Percentiles rank a stretch among this genome's conserved stretches.
Conservation (phyloP, 1,139 yeast species). For the Yamadazyma jaroonii region DNA sequence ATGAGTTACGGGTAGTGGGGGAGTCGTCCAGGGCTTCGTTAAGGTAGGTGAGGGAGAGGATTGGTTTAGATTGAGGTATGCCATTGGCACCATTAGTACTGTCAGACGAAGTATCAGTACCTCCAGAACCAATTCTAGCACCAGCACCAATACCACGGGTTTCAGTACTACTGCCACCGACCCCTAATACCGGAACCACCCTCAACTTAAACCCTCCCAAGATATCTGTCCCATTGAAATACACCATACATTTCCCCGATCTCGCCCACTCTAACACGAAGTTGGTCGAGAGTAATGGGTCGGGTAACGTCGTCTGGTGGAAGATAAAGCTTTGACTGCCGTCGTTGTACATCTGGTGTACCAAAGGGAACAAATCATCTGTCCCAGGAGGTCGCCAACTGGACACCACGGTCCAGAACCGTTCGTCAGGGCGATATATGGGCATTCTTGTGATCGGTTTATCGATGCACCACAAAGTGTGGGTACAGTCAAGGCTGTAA, state of each 20-base stretch:
- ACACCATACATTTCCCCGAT: conserved; percentile 35
- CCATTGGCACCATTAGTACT: too few relatives aligned
- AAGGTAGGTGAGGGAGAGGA: too few relatives aligned
- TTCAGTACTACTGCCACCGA: conserved; percentile 4
- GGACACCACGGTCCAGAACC: conserved; percentile 31
- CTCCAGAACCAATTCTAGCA: too few relatives aligned
- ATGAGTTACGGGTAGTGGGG: conserved; percentile 4
- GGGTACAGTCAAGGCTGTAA: conserved; percentile 39
- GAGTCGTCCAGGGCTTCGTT: too few relatives aligned
- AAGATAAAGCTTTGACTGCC: conserved; percentile 30
- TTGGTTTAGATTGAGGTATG: too few relatives aligned
- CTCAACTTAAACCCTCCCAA: conserved; percentile 31
- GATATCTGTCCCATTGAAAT: conserved; percentile 22
- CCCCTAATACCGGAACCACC: conserved; percentile 26
- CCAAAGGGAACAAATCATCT: conserved; percentile 17
- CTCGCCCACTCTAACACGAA: conserved; percentile 30
- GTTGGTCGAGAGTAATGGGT: conserved; percentile 13
- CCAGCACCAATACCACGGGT: too few relatives aligned
- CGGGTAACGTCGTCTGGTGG: conserved; percentile 21
- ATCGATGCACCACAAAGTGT: conserved; percentile 28
- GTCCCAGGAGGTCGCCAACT: conserved; percentile 12
- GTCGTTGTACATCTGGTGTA: conserved; percentile 35
- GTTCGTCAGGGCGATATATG: conserved; percentile 11
- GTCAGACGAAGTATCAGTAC: too few relatives aligned
- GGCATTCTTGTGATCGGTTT: conserved; percentile 19